Evolutionary conservation across 495 filamentous ascomycete genomes (phyloP).

Genomic region (Copromyces sp.): DNA sequence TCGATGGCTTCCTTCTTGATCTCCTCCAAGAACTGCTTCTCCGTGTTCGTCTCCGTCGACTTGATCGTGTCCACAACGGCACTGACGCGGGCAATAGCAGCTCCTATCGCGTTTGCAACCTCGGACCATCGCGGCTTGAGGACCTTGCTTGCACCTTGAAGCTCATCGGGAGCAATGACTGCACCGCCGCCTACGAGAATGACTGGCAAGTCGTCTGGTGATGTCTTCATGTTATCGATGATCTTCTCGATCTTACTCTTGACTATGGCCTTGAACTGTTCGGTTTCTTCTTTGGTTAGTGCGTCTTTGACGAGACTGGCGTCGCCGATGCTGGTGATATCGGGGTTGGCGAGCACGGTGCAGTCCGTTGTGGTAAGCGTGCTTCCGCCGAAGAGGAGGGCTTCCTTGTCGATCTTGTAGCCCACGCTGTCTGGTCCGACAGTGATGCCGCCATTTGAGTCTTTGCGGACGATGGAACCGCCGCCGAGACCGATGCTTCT

Average conservation of each 20-base stretch:
- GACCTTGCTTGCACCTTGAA: slow-evolving; percentile 25
- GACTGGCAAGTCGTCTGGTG: slow-evolving; percentile 33
- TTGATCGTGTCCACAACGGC: slow-evolving; percentile 33
- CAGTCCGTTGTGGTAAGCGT: slow-evolving; percentile 42
- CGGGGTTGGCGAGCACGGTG: slow-evolving; percentile 25
- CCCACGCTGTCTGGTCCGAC: slow-evolving; percentile 50
- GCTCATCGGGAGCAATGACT: slow-evolving; percentile 23
- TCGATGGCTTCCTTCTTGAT: slow-evolving; percentile 20
- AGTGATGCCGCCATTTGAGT: slow-evolving; percentile 12
- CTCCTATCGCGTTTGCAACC: slow-evolving; percentile 49
- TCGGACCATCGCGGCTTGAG: slow-evolving; percentile 26
- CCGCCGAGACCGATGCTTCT: slow-evolving; percentile 45
- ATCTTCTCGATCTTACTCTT: slow-evolving; percentile 32
- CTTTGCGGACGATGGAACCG: slow-evolving; percentile 36
- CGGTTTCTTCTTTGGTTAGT: slow-evolving; percentile 4
- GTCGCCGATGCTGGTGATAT: slow-evolving; percentile 20
- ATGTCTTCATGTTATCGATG: slow-evolving; percentile 42
- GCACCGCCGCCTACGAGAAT: slow-evolving; percentile 36
- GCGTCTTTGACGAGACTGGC: slow-evolving; percentile 6
- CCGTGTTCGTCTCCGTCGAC: slow-evolving; percentile 19
- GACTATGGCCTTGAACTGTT: slow-evolving; percentile 15
- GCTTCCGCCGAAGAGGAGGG: slow-evolving; percentile 41
- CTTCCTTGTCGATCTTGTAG: slow-evolving; percentile 37
- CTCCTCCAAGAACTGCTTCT: slow-evolving; percentile 20
- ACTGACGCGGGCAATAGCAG: slow-evolving; percentile 43